These are phyloP conservation scores for Erigeron canadensis DNA, from an alignment of 129 eudicot genomes.

Conservation along the genomic window DNA sequence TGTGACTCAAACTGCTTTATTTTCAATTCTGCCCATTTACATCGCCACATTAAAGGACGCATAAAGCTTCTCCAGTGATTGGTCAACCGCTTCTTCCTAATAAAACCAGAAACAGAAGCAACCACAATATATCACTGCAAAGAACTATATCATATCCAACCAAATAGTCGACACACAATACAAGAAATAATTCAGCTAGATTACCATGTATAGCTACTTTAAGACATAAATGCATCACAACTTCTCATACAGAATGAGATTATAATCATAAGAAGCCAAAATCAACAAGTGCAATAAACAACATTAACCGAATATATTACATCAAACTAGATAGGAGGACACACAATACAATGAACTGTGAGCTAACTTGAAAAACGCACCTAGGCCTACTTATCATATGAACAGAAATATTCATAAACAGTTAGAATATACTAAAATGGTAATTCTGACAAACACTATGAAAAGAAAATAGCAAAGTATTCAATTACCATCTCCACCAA, in stretches of 20 bases:
- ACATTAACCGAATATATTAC: background rate
- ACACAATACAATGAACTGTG: no score
- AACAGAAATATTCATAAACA: no score
- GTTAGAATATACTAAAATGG: no score
- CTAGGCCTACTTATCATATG: no score
- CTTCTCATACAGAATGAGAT: background rate
- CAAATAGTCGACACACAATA: background rate
- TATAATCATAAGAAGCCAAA: background rate
- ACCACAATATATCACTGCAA: slow-evolving; percentile 5
- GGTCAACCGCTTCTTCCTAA: slow-evolving; percentile 83
- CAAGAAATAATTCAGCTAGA: background rate
- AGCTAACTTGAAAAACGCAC: no score
- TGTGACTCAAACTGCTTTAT: slow-evolving; percentile 71
- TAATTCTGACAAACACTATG: no score
- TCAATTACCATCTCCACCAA: no score
- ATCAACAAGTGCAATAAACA: background rate
- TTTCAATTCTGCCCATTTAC: slow-evolving; percentile 92
- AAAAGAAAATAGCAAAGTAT: no score
- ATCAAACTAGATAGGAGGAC: no score
- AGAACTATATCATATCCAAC: slow-evolving; percentile 5
- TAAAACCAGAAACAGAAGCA: slow-evolving; percentile 14
- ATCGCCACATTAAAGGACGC: slow-evolving; percentile 93
- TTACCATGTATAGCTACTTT: background rate
- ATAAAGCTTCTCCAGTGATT: slow-evolving; percentile 89
- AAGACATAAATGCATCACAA: background rate